Conservation (phyloP, 169 alveolate species). For the Cryptosporidium sp. region DNA sequence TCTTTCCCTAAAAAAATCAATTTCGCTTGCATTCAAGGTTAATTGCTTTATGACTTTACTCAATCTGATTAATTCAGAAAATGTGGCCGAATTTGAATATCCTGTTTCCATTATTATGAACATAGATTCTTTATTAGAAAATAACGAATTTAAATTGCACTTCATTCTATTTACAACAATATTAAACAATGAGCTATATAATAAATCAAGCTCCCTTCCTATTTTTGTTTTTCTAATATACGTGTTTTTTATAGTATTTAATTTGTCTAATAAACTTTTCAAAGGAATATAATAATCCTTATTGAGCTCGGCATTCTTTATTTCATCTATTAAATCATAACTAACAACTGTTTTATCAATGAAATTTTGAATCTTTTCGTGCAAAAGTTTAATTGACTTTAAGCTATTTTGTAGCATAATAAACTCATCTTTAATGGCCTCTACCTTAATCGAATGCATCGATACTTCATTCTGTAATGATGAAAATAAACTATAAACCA, state of each 20-base stretch:
- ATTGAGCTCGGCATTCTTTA: background rate
- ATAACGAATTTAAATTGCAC: slow-evolving; percentile 1
- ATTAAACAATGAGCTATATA: slow-evolving; percentile 13
- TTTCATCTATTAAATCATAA: slow-evolving; percentile 7
- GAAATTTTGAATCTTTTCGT: background rate
- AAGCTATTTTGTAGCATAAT: background rate
- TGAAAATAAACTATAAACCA: background rate
- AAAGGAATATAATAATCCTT: background rate
- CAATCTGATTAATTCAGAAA: slow-evolving; percentile 3
- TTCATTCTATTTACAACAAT: slow-evolving; percentile 5
- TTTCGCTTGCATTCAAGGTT: background rate
- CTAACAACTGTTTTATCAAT: background rate
- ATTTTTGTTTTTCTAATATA: background rate
- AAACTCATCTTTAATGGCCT: slow-evolving; percentile 29
- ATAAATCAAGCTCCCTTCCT: slow-evolving; percentile 5
- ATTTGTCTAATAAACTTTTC: slow-evolving; percentile 1
- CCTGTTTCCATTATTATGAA: background rate
- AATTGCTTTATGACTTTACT: slow-evolving; percentile 17
- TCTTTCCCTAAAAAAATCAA: background rate
- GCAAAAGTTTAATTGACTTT: background rate
- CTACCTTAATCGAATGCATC: slow-evolving; percentile 2
- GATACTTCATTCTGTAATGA: slow-evolving; percentile 13
- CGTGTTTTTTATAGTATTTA: background rate
- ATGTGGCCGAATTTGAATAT: background rate
- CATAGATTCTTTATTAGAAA: slow-evolving; percentile 1